Evolutionary conservation across 306 rosid genomes (phyloP).

Genomic region (Prunus kanzakura): DNA sequence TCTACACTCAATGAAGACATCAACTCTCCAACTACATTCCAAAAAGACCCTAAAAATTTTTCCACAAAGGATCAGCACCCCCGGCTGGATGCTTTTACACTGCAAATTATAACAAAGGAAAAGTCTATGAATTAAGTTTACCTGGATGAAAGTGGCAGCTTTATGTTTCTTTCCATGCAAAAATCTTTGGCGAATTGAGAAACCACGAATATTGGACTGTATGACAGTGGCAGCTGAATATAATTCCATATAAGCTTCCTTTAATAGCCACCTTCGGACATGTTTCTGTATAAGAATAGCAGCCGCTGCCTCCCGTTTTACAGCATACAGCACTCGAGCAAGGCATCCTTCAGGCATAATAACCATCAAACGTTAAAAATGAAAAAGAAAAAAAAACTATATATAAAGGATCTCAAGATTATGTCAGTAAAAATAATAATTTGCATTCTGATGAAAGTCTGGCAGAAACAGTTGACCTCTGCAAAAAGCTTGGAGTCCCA

Average conservation of each 20-base stretch:
- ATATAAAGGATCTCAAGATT: background rate
- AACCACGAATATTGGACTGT: conserved; percentile 71
- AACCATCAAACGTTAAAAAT: conserved; percentile 14
- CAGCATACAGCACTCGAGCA: conserved; percentile 55
- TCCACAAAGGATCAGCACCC: too few relatives aligned
- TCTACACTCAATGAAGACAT: background rate
- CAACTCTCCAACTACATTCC: background rate
- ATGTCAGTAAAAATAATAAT: background rate
- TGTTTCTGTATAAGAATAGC: conserved; percentile 59
- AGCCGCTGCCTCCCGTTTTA: conserved; percentile 68
- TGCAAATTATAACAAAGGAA: conserved; percentile 17
- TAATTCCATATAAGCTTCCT: conserved; percentile 46
- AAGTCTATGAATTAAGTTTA: conserved; percentile 22
- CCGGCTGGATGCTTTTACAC: background rate
- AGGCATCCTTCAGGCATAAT: conserved; percentile 57
- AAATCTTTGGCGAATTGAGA: conserved; percentile 59
- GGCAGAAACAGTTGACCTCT: conserved; percentile 51
- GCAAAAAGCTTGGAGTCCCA: conserved; percentile 77
- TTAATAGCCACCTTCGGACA: conserved; percentile 57
- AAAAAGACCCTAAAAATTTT: too few relatives aligned
- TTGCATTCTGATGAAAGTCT: background rate
- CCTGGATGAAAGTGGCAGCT: conserved; percentile 89
- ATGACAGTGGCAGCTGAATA: conserved; percentile 51
- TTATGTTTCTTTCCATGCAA: conserved; percentile 59
- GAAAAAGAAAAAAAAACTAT: background rate